These are phyloP conservation scores for Albatrellus ellisii DNA, from an alignment of 768 basidiomycete species.

Conservation along the genomic window DNA sequence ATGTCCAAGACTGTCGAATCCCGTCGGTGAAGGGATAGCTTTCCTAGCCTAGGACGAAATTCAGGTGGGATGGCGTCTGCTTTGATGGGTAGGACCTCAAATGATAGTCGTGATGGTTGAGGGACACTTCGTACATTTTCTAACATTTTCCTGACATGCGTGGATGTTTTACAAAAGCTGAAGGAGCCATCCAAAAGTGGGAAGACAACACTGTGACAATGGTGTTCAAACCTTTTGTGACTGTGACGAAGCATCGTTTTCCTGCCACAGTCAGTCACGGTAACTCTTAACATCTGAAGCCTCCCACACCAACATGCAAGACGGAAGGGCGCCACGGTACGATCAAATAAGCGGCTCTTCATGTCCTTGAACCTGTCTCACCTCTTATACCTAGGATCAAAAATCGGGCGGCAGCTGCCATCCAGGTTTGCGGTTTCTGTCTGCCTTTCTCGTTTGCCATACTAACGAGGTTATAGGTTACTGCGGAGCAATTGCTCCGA, in stretches of 20 bases:
- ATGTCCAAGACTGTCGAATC: conserved; percentile 22
- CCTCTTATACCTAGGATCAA: conserved; percentile 52
- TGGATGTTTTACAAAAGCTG: too few relatives aligned
- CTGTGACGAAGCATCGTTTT: neutral
- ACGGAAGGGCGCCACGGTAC: conserved; percentile 70
- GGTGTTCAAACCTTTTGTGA: neutral
- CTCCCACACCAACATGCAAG: conserved; percentile 39
- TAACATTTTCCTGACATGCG: too few relatives aligned
- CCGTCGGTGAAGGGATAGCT: conserved; percentile 1
- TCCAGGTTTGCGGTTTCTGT: conserved; percentile 54
- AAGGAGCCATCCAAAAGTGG: too few relatives aligned
- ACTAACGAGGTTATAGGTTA: conserved; percentile 50
- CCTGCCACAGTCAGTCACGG: neutral
- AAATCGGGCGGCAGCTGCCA: conserved; percentile 89
- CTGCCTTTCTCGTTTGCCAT: conserved; percentile 1
- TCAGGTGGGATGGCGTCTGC: neutral
- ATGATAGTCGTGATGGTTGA: conserved; percentile 3
- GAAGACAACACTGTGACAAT: neutral
- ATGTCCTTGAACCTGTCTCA: neutral
- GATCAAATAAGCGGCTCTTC: conserved; percentile 3
- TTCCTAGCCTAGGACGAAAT: conserved; percentile 11
- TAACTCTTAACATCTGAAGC: neutral
- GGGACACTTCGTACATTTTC: too few relatives aligned
- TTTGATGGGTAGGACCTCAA: conserved; percentile 4
- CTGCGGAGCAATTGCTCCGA: conserved; percentile 93